Evolutionary conservation across 2,329 filamentous ascomycete genomes (phyloP).

Genomic region (Aspergillus fructus): DNA sequence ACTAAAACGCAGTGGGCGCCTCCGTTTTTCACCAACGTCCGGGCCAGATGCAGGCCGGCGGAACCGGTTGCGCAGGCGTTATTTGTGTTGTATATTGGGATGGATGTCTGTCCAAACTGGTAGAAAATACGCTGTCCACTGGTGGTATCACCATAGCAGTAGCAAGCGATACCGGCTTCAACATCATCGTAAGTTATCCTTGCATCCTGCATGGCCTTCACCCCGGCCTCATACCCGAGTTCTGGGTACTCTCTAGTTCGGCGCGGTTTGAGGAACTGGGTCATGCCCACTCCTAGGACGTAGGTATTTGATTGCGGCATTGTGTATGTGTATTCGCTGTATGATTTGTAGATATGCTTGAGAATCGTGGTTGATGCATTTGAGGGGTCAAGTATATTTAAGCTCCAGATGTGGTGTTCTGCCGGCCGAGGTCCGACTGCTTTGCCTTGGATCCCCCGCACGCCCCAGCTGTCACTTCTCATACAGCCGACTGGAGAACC

Average conservation of each 20-base stretch:
- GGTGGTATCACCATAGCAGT: constrained; percentile 94
- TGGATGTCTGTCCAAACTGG: constrained; percentile 95
- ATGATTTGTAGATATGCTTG: no score
- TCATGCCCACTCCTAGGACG: constrained; percentile 97
- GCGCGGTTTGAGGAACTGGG: constrained; percentile 96
- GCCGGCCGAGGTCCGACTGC: constrained; percentile 5
- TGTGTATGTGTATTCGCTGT: neutral
- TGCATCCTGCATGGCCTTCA: constrained; percentile 74
- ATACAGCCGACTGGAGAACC: neutral
- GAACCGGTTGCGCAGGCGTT: constrained; percentile 97
- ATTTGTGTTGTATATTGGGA: constrained; percentile 97
- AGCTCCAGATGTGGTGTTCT: neutral
- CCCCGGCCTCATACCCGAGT: constrained; percentile 86
- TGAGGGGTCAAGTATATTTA: neutral
- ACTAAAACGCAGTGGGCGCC: constrained; percentile 86
- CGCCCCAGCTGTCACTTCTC: neutral
- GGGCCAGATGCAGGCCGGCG: constrained; percentile 80
- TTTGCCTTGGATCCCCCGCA: neutral
- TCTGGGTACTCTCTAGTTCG: constrained; percentile 94
- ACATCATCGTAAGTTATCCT: constrained; percentile 97
- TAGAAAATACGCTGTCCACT: constrained; percentile 97
- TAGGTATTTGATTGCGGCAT: constrained; percentile 55
- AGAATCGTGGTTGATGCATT: neutral
- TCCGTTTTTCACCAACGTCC: constrained; percentile 75
- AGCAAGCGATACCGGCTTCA: constrained; percentile 90